These are phyloP conservation scores for Dryas drummondii DNA, from an alignment of 306 rosid species.

Conservation along the genomic window DNA sequence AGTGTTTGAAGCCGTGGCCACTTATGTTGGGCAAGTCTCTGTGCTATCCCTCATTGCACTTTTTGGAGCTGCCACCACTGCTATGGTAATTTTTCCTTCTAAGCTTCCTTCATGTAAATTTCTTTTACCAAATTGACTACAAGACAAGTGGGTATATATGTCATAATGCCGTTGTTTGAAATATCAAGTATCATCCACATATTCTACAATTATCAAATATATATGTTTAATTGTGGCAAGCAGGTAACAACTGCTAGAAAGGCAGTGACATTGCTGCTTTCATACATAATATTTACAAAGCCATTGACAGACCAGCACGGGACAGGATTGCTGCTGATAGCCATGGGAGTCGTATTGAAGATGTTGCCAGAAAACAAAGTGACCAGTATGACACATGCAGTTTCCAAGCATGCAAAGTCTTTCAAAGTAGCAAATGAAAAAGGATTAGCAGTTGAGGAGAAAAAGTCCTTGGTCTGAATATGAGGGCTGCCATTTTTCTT, in stretches of 20 bases:
- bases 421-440: conserved; percentile 7
- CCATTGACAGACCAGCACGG: conserved; percentile 64
- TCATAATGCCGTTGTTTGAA: too few species aligned
- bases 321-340: conserved; percentile 53
- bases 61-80: conserved; percentile 62
- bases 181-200: too few species aligned
- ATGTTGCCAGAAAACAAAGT: conserved; percentile 44
- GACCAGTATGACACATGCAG: conserved; percentile 11
- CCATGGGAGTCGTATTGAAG: conserved; percentile 55
- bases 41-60: conserved; percentile 53
- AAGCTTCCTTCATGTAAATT: neutral
- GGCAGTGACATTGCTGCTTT: conserved; percentile 58
- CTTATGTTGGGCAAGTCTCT: conserved; percentile 59
- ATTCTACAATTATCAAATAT: too few species aligned
- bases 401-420: conserved; percentile 20
- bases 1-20: conserved; percentile 60
- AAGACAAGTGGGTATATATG: too few species aligned
- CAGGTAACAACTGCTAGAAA: conserved; percentile 71
- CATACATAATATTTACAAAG: conserved; percentile 67
- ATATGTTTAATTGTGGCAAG: neutral
- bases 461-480: conserved; percentile 32
- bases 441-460: conserved; percentile 29
- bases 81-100: conserved; percentile 39
- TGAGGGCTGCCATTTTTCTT: neutral
- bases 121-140: neutral